Evolutionary conservation across 805 yeast genomes (phyloP).

Genomic region (Yarrowia deformans): DNA sequence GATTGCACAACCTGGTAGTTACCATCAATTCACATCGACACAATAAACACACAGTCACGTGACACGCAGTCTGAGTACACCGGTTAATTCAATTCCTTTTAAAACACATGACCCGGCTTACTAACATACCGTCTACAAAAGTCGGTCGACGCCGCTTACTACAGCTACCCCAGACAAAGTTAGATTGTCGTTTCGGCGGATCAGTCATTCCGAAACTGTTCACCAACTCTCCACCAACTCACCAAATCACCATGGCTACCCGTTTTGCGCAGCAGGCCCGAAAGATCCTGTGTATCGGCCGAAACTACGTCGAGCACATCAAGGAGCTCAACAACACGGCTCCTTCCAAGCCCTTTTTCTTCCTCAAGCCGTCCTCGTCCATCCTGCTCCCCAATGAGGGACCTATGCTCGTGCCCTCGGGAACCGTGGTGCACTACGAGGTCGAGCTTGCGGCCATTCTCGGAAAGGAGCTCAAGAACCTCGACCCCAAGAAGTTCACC

Average conservation of each 20-base stretch:
- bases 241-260: conserved; percentile 38
- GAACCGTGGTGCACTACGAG: conserved; percentile 86
- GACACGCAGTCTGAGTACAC: too few relatives aligned
- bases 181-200: too few relatives aligned
- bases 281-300: conserved; percentile 92
- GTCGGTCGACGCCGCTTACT: too few relatives aligned
- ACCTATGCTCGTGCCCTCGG: conserved; percentile 82
- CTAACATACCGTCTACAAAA: too few relatives aligned
- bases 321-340: conserved; percentile 81
- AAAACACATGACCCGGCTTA: too few relatives aligned
- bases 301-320: conserved; percentile 97
- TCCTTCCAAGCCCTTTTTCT: conserved; percentile 90
- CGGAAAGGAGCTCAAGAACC: conserved; percentile 66
- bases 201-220: neutral
- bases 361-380: conserved; percentile 86
- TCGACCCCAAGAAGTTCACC: conserved; percentile 63
- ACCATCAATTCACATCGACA: too few relatives aligned
- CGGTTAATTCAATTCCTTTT: too few relatives aligned
- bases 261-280: conserved; percentile 42
- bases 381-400: conserved; percentile 71
- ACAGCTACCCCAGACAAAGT: too few relatives aligned
- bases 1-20: too few relatives aligned
- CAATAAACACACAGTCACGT: too few relatives aligned
- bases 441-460: conserved; percentile 86
- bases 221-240: neutral